These are phyloP conservation scores for Amanita subjunquillea DNA, from an alignment of 768 basidiomycete genomes.

Conservation along the genomic window DNA sequence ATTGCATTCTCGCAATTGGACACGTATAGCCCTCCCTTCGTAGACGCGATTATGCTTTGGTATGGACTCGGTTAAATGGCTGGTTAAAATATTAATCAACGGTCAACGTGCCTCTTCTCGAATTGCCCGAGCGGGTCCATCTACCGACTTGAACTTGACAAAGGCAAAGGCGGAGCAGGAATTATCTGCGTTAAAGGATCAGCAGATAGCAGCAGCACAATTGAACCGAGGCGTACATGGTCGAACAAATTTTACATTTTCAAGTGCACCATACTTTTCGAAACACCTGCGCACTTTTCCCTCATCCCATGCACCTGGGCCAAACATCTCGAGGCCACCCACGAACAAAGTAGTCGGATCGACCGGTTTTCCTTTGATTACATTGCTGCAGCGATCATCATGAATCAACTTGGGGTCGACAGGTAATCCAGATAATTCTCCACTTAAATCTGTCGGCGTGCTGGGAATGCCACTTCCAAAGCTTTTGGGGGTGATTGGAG, in stretches of 20 bases:
- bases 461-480: constrained; percentile 36
- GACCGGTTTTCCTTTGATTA: constrained; percentile 27
- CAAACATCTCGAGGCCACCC: constrained; percentile 61
- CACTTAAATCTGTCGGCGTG: constrained; percentile 34
- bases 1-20: constrained; percentile 64
- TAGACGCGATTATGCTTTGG: constrained; percentile 60
- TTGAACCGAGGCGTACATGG: constrained; percentile 37
- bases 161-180: constrained; percentile 71
- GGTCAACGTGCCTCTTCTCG: constrained; percentile 40
- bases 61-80: not conserved
- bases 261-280: constrained; percentile 51
- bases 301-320: constrained; percentile 61
- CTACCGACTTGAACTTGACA: constrained; percentile 55
- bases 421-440: constrained; percentile 17
- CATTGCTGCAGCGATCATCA: constrained; percentile 12
- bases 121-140: constrained; percentile 59
- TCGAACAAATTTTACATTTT: constrained; percentile 53
- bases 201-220: not conserved
- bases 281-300: constrained; percentile 49
- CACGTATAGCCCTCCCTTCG: constrained; percentile 63
- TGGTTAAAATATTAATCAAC: not conserved
- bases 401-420: constrained; percentile 16
- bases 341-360: constrained; percentile 70
- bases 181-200: constrained; percentile 30
- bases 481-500: constrained; percentile 41